Conservation (phyloP, 2,329 filamentous ascomycete species). For the Cordyceps cateniannulata region DNA sequence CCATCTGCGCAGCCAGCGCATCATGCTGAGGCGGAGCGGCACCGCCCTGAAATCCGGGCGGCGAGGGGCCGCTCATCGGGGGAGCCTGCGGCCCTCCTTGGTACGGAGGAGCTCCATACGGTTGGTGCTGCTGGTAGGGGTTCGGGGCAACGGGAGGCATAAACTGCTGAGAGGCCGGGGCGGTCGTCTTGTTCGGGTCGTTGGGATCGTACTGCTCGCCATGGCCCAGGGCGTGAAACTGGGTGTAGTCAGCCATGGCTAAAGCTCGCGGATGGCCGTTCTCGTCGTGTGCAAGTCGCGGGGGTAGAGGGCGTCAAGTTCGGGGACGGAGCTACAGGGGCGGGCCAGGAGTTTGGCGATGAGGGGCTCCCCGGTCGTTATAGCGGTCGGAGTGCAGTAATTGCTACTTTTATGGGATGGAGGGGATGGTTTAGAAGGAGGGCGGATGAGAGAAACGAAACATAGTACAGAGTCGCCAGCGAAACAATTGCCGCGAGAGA, state of each 20-base stretch:
- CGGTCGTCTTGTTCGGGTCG: slow-evolving; percentile 44
- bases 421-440: background rate
- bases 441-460: background rate
- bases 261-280: background rate
- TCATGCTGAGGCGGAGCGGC: slow-evolving; percentile 36
- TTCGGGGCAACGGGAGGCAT: slow-evolving; percentile 47
- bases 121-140: slow-evolving; percentile 44
- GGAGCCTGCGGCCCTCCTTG: slow-evolving; percentile 27
- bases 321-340: background rate
- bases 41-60: slow-evolving; percentile 17
- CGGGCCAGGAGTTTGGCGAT: background rate
- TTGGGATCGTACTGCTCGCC: slow-evolving; percentile 49
- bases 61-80: slow-evolving; percentile 24
- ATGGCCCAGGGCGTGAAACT: slow-evolving; percentile 52
- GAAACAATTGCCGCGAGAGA: background rate
- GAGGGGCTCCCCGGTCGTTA: slow-evolving; percentile 6
- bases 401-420: background rate
- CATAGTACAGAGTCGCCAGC: background rate
- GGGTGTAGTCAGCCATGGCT: slow-evolving; percentile 49
- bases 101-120: slow-evolving; percentile 37
- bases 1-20: slow-evolving; percentile 66
- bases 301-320: background rate
- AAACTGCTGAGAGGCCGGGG: slow-evolving; percentile 49
- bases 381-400: background rate
- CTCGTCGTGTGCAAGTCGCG: background rate